Conservation (phyloP, 208 protist species). For the Herpetomonas samuelpessoai region DNA sequence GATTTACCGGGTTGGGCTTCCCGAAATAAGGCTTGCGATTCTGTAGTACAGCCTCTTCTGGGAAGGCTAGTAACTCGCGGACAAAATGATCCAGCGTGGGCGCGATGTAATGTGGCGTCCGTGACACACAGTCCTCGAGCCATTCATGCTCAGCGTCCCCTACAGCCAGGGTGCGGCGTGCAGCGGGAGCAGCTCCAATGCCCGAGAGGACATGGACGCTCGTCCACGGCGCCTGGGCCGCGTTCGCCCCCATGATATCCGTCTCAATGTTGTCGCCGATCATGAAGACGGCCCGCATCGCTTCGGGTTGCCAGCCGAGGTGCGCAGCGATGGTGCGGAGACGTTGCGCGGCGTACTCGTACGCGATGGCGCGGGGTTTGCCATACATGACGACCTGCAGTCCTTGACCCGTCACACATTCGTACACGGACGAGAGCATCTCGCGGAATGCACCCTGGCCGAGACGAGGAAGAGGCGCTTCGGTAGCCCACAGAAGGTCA, state of each 20-base stretch:
- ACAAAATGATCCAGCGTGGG: conserved; percentile 89
- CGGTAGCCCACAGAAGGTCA: conserved; percentile 75
- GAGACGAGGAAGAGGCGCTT: conserved; percentile 72
- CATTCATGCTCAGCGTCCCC: conserved; percentile 71
- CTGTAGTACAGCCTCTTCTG: conserved; percentile 57
- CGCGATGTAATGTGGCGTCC: conserved; percentile 79
- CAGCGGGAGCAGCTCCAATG: conserved; percentile 54
- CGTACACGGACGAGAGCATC: conserved; percentile 79
- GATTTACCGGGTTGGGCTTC: conserved; percentile 74
- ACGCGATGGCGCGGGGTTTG: conserved; percentile 83
- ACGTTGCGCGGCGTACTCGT: conserved; percentile 67
- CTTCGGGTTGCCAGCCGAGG: conserved; percentile 61
- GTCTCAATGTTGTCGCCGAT: conserved; percentile 86
- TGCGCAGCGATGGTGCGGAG: conserved; percentile 27
- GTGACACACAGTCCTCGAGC: conserved; percentile 49
- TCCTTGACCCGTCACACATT: conserved; percentile 68
- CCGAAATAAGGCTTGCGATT: conserved; percentile 64
- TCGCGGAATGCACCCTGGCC: conserved; percentile 77
- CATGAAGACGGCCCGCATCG: conserved; percentile 76
- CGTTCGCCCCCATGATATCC: conserved; percentile 84
- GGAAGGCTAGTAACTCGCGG: conserved; percentile 77
- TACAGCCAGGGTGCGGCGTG: conserved; percentile 48
- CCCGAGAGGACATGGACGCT: conserved; percentile 83
- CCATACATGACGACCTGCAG: conserved; percentile 73
- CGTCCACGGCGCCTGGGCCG: conserved; percentile 57